phyloP scores from a whole-genome alignment of 805 yeast genomes.

The Starmerella apicola region DNA sequence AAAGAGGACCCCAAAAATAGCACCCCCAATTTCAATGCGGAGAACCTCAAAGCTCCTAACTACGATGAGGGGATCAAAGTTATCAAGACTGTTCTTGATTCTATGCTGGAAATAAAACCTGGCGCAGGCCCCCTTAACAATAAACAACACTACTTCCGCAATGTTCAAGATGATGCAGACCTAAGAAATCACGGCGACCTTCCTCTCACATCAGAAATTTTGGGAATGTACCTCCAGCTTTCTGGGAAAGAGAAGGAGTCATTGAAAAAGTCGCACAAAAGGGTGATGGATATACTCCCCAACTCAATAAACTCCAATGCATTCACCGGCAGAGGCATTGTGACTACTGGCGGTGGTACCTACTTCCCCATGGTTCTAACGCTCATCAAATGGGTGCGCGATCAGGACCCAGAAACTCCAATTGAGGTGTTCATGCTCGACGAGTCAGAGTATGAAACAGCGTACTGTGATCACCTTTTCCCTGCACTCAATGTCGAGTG shows the following conservation, averaged over 20 bases:
- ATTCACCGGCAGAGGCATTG: conserved; percentile 39
- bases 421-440: conserved; percentile 71
- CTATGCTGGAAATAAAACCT: conserved; percentile 28
- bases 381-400: conserved; percentile 50
- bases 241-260: conserved; percentile 9
- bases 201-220: conserved; percentile 10
- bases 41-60: too few relatives aligned
- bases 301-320: conserved; percentile 6
- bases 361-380: conserved; percentile 58
- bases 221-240: conserved; percentile 16
- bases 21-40: too few relatives aligned
- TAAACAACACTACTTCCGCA: conserved; percentile 31
- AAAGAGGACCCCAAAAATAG: too few relatives aligned
- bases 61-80: conserved; percentile 6
- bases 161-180: conserved; percentile 29
- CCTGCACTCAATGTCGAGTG: conserved; percentile 57
- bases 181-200: conserved; percentile 17
- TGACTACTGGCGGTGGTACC: conserved; percentile 66
- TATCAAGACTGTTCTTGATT: conserved; percentile 2
- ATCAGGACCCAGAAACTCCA: conserved; percentile 53
- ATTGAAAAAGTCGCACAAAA: conserved; percentile 10
- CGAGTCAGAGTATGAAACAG: conserved; percentile 54
- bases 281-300: conserved; percentile 14
- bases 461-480: conserved; percentile 49
- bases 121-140: conserved; percentile 31